Evolutionary conservation across 2,329 filamentous ascomycete species (phyloP).

Genomic region (Teratosphaeria nubilosa): DNA sequence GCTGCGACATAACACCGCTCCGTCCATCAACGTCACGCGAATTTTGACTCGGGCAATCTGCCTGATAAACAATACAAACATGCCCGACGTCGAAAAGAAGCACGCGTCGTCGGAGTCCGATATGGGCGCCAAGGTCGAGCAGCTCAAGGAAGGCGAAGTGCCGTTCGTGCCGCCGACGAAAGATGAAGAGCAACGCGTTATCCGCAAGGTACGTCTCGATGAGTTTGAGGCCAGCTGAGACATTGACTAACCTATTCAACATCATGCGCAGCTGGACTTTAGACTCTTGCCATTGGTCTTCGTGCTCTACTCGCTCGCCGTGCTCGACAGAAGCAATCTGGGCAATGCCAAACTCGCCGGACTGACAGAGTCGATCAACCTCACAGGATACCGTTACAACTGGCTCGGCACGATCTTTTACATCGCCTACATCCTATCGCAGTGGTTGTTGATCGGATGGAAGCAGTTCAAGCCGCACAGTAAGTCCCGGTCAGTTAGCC

Average conservation of each 20-base stretch:
- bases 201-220: conserved; percentile 18
- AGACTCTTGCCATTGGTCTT: conserved; percentile 24
- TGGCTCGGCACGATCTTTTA: conserved; percentile 48
- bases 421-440: conserved; percentile 50
- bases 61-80: background rate
- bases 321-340: conserved; percentile 23
- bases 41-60: background rate
- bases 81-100: background rate
- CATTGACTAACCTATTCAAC: too few relatives aligned
- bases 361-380: conserved; percentile 14
- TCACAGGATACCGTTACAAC: conserved; percentile 36
- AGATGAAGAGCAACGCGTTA: conserved; percentile 19
- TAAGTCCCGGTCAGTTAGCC: background rate
- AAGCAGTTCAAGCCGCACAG: conserved; percentile 23
- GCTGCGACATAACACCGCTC: background rate
- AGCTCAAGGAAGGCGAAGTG: conserved; percentile 1
- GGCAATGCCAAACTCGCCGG: conserved; percentile 33
- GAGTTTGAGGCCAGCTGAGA: too few relatives aligned
- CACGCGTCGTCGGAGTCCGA: background rate
- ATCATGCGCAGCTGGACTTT: conserved; percentile 13
- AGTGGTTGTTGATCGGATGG: conserved; percentile 47
- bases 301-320: conserved; percentile 21
- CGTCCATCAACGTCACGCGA: background rate
- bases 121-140: background rate
- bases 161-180: conserved; percentile 13